Evolutionary conservation across 2,329 filamentous ascomycete genomes (phyloP).

Genomic region (Alternaria triticina): DNA sequence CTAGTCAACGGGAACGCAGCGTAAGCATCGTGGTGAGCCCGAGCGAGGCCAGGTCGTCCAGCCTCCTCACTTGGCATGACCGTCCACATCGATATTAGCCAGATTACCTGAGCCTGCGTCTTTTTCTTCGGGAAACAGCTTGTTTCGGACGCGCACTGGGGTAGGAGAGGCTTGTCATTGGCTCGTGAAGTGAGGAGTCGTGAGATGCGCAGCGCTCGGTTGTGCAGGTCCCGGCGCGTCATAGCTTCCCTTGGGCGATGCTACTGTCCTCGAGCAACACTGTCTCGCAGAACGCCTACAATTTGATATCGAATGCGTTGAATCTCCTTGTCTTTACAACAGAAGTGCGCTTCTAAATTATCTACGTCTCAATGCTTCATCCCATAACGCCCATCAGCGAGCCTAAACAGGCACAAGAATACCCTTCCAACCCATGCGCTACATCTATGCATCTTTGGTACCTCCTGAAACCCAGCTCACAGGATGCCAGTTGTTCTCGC

Average conservation of each 20-base stretch:
- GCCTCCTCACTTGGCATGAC: constrained; percentile 39
- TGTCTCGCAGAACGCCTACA: neutral
- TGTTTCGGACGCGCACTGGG: constrained; percentile 29
- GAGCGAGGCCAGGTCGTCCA: constrained; percentile 21
- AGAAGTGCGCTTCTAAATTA: neutral
- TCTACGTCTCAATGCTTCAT: neutral
- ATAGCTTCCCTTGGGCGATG: constrained; percentile 19
- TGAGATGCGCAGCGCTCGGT: constrained; percentile 25
- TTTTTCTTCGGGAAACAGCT: constrained; percentile 37
- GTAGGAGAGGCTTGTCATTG: constrained; percentile 36
- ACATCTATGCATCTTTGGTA: neutral
- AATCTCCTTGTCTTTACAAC: neutral
- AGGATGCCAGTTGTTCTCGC: constrained; percentile 39
- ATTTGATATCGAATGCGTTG: neutral
- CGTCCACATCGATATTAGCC: constrained; percentile 43
- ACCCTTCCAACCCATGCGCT: neutral
- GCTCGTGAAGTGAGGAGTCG: constrained; percentile 32
- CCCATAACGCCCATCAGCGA: neutral
- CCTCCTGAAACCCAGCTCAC: constrained; percentile 17
- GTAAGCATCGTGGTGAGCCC: constrained; percentile 1
- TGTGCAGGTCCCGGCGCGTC: constrained; percentile 14
- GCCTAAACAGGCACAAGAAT: neutral
- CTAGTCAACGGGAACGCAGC: neutral
- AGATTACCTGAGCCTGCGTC: constrained; percentile 40
- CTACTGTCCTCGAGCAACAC: constrained; percentile 3